Evolutionary conservation across 2,329 filamentous ascomycete species (phyloP), one percentile per base, ranked within the genome.

Genomic region (Onygenales sp.): DNA sequence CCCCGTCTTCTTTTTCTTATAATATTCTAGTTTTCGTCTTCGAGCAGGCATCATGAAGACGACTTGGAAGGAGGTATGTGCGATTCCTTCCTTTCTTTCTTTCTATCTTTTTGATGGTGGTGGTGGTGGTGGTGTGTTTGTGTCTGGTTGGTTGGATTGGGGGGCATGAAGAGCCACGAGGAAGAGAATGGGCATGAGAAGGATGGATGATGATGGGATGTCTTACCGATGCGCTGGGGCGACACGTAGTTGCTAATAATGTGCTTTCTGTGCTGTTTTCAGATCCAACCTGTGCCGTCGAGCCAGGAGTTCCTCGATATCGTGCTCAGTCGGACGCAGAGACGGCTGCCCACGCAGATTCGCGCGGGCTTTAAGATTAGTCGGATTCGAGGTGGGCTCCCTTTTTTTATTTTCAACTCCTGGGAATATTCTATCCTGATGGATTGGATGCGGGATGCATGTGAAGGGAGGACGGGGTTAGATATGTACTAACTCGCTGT

Each of bases 241-340:
- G 42, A 32, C 17, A 37, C 21, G 33, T 21, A 11, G 33, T 37
- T 4, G 17, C 46, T 49, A 17, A 49, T 14, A 27, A 27, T 3
- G 8, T 4, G 7, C 14, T 27, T 14, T 40, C 37, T 14, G 9
- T 13, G 4, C 34, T 33, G 33, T 40, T 32, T 36, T 60, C 63
- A 74, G 67, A 94, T 94, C 63, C 85, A 87, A 58, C 88, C 89
- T 60, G 88, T 95, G 61, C 92, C 92, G 54, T 94, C 88, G 65
- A 86, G 86, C 70, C 86, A 94, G 77, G 93, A 98, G 74, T 97
- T 98, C 67, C 80, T 98, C 64, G 93, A 98, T 74, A 96, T 98
- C 70, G 91, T 97, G 60, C 81, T 98, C 65, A 94, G 88, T 67
- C 81, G 93, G 62, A 96, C 90, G 4, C 92, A 97, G 79, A 82